Percentiles rank a stretch among this genome's conserved stretches.
Conservation (phyloP, 305 asterid species). For the Fraxinus floribunda region DNA sequence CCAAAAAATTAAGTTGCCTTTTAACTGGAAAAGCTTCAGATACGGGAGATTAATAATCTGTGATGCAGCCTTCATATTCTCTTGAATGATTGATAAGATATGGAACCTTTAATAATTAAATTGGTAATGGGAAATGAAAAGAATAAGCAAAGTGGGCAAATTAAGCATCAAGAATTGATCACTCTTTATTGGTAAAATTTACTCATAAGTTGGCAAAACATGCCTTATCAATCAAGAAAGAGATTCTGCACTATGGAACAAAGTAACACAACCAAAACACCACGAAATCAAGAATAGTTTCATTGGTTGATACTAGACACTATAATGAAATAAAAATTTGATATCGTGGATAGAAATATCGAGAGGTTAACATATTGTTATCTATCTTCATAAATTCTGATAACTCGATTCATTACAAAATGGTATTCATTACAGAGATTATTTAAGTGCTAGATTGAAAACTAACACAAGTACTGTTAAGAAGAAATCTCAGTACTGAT, state of each 20-base stretch:
- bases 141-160: neutral
- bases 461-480: conserved; percentile 18
- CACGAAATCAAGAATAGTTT: too few species aligned
- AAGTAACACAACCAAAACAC: too few species aligned
- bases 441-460: neutral
- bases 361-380: neutral
- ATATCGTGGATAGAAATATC: neutral
- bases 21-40: conserved; percentile 31
- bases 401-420: conserved; percentile 2
- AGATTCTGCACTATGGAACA: neutral
- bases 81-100: conserved; percentile 31
- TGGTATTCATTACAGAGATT: neutral
- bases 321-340: too few species aligned
- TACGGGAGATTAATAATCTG: conserved; percentile 30
- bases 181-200: neutral
- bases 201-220: neutral
- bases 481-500: conserved; percentile 37
- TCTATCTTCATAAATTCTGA: neutral
- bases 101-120: conserved; percentile 16
- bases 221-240: neutral
- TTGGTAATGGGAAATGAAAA: neutral
- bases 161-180: neutral
- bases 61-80: conserved; percentile 24
- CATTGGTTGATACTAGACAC: neutral
- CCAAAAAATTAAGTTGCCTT: conserved; percentile 30